These are phyloP conservation scores for Amniculicola lignicola DNA, from an alignment of 495 filamentous ascomycete genomes.

Conservation along the genomic window DNA sequence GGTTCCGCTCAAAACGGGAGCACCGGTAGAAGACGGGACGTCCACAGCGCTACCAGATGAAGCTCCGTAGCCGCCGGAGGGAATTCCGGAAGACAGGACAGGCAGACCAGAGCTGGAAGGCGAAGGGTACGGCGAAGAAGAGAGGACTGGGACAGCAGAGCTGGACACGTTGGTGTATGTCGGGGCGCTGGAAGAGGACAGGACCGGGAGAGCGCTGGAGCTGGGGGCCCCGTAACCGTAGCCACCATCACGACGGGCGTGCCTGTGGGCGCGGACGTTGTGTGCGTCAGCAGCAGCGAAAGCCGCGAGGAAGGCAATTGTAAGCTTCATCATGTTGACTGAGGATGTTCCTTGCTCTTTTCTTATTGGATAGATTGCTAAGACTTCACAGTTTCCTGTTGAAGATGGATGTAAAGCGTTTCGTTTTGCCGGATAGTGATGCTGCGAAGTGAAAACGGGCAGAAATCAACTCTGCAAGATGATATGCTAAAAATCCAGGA, in stretches of 20 bases:
- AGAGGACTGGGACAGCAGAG: slow-evolving; percentile 4
- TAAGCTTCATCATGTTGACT: slow-evolving; percentile 33
- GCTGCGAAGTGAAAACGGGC: slow-evolving; percentile 30
- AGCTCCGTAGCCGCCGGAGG: not conserved
- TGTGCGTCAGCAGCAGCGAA: slow-evolving; percentile 23
- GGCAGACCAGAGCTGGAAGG: not conserved
- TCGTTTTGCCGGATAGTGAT: slow-evolving; percentile 28
- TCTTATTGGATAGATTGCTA: slow-evolving; percentile 15
- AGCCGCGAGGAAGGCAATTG: slow-evolving; percentile 26
- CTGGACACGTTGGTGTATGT: not conserved
- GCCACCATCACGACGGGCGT: slow-evolving; percentile 15
- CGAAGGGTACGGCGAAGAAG: not conserved
- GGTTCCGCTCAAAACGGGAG: not conserved
- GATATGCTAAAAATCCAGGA: slow-evolving; percentile 8
- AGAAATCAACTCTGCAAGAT: slow-evolving; percentile 33
- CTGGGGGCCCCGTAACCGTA: slow-evolving; percentile 5
- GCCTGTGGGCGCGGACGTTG: slow-evolving; percentile 11
- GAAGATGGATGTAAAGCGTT: slow-evolving; percentile 13
- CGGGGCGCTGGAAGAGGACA: not conserved
- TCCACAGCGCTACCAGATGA: not conserved
- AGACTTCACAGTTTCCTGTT: slow-evolving; percentile 6
- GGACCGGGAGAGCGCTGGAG: not conserved
- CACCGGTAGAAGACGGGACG: not conserved
- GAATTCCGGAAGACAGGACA: not conserved
- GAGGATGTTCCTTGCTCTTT: slow-evolving; percentile 24